Conservation (phyloP, 306 rosid genomes). For the Prunus mume region DNA sequence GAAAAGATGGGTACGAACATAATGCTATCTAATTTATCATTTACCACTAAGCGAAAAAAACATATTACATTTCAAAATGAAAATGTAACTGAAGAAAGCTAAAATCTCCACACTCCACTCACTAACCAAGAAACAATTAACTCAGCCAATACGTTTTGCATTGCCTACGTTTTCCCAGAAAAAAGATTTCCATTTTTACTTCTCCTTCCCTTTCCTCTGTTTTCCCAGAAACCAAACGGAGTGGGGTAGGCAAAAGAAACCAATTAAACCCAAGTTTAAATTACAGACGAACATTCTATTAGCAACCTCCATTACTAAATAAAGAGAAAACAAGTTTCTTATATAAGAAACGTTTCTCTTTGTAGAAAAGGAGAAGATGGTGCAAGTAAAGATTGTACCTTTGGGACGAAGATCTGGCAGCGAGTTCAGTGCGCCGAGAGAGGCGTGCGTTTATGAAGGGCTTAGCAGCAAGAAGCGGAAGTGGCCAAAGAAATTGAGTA, state of each 20-base stretch:
- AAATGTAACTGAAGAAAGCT: background rate
- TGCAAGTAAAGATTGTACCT: conserved; percentile 5
- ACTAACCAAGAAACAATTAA: background rate
- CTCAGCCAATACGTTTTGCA: background rate
- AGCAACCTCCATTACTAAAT: background rate
- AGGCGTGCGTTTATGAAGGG: background rate
- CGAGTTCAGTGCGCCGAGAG: background rate
- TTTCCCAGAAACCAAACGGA: background rate
- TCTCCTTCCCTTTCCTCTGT: background rate
- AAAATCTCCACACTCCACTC: background rate
- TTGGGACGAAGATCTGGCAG: background rate
- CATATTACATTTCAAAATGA: background rate
- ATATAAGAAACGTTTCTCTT: background rate
- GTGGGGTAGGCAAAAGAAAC: conserved; percentile 8
- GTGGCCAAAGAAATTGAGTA: background rate
- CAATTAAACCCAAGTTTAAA: background rate
- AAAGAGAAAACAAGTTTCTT: background rate
- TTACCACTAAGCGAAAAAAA: background rate
- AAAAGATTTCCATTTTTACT: background rate
- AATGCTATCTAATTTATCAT: background rate
- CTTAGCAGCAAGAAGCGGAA: background rate
- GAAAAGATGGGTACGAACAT: background rate
- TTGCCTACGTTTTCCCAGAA: background rate
- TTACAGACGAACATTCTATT: background rate
- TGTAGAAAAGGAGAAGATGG: background rate